Base-by-base conservation (phyloP, 1,284 basidiomycete genomes). In the Neolentinus lepideus region DNA sequence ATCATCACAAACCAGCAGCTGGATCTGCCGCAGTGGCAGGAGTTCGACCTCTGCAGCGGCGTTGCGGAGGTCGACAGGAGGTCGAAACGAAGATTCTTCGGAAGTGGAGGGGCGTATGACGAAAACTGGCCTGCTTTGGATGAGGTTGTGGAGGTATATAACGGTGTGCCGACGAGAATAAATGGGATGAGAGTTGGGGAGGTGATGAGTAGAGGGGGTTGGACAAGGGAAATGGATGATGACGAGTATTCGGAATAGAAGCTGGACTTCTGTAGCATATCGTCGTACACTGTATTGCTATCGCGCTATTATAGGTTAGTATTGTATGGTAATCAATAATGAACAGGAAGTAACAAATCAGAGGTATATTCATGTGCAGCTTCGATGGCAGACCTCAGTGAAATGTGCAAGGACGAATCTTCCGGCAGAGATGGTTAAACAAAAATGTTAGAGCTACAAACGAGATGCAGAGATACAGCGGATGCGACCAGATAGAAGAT, bases 1-100 rank as follows among this genome's bases (percentile, higher is more conserved):
- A 75, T 88, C 56, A 54, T 84, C 52, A 83, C 82, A n/a, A 79
- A 80, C 55, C 74, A 79, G 52, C 80, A 76, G 59, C 71, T 78
- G 55, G 78, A 82, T 35, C 69, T 75, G 0, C 75, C 77, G 14
- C 47, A 29, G 24, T 26, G 24, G 47, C 12, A 26, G 6, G 47
- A 50, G 22, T 50, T 50, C 22, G 47, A 50, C 21, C 24, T 26
- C 6, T 25, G 27, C 24, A 25, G 10, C 22, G 47, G 27, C 6
- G 22, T 11, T 3, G 22, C 27, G 47, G 47, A 12, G 22, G n/a
- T 25, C 8, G 47, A 29, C 24, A 50, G 27, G 47, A 50, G 25
- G 47, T 25, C 47, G 21, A 50, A 21, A n/a, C 4, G 47, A 21
- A 10, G 27, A 22, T 50, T 50, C 47, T 50, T 50, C 27, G 22